Evolutionary conservation across 805 yeast genomes (phyloP), one percentile per base, ranked within the genome.

Genomic region (Candida schatavii): DNA sequence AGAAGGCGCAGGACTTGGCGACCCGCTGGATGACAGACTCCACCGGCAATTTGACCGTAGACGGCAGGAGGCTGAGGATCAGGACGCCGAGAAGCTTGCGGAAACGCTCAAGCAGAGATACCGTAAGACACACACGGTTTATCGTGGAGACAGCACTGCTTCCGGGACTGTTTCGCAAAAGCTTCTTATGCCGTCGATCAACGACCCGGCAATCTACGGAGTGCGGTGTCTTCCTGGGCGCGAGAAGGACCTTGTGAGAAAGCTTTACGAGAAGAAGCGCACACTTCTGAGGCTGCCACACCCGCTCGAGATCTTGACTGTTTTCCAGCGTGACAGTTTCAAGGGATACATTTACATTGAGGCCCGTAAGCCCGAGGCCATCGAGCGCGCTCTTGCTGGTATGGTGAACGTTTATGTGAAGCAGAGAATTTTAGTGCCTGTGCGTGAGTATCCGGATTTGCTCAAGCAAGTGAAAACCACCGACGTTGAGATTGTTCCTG

Each of bases 141-240:
- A 85, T 64, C 77, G 95, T 56, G 97, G 96, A 36, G 85, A 88
- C 41, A 88, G 89, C 26, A 78, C 84, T 35, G 62, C 73, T 23
- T 62, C 66, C 40, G 75, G 73, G 30, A 60, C 73, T 3, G 96
- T 91, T 10, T 93, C 98, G 4, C 99, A 93, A 62, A 83, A 96
- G 57, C 78, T 93, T 54, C 74, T 93, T 52, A 75, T 93, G 64
- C 99, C 99, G 10, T 88, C 97, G 25, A 96, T 93, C 44, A 88
- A 90, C 55, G 97, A 93, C 59, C 98, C 99, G 6, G 82, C 88
- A 41, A 88, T 93, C 54, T 93, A 96, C 86, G 98, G 96, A 57
- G 80, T 93, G 35, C 80, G 97, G 64, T 88, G 95, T 68, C 80
- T 95, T 56, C 88, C 87, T 26, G 97, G 98, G 38, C 81, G 85